Conservation (phyloP, 2,329 filamentous ascomycete genomes). For the Parastagonospora nodorum region DNA sequence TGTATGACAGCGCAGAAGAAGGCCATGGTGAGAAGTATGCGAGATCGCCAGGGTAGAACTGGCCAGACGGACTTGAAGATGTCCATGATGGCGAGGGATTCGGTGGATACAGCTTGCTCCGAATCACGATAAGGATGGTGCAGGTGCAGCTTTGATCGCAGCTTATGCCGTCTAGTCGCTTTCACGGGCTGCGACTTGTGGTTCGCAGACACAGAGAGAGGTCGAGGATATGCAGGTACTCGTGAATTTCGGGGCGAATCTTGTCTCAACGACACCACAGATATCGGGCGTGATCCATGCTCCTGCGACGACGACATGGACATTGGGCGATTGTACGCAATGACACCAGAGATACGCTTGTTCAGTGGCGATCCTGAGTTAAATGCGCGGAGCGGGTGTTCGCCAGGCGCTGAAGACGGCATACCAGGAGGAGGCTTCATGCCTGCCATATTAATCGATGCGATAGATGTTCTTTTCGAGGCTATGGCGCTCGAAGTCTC, state of each 20-base stretch:
- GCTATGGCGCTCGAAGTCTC: not conserved
- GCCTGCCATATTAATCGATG: not conserved
- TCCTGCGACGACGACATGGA: conserved; percentile 9
- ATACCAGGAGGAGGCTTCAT: conserved; percentile 1
- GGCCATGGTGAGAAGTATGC: conserved; percentile 62
- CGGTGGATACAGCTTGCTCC: not conserved
- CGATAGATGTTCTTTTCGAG: not conserved
- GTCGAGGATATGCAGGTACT: conserved; percentile 5
- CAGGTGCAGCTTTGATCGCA: conserved; percentile 1
- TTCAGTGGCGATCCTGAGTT: conserved; percentile 8
- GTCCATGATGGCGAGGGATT: conserved; percentile 48
- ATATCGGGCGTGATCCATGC: conserved; percentile 6
- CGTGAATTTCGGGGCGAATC: conserved; percentile 3
- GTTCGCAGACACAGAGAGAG: conserved; percentile 2
- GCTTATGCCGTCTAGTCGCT: conserved; percentile 1
- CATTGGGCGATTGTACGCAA: conserved; percentile 1
- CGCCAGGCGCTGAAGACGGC: conserved; percentile 1
- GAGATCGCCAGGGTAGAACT: conserved; percentile 58
- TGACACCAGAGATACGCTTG: conserved; percentile 2
- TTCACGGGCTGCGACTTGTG: not conserved
- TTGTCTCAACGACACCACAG: conserved; percentile 8
- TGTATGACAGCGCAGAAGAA: conserved; percentile 67
- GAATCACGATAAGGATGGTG: not conserved
- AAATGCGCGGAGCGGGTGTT: not conserved
- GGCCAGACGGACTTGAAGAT: conserved; percentile 76